Evolutionary conservation across 208 protist species (phyloP), one percentile per base, ranked within the genome.

Genomic region (Tritrichomonas foetus): DNA sequence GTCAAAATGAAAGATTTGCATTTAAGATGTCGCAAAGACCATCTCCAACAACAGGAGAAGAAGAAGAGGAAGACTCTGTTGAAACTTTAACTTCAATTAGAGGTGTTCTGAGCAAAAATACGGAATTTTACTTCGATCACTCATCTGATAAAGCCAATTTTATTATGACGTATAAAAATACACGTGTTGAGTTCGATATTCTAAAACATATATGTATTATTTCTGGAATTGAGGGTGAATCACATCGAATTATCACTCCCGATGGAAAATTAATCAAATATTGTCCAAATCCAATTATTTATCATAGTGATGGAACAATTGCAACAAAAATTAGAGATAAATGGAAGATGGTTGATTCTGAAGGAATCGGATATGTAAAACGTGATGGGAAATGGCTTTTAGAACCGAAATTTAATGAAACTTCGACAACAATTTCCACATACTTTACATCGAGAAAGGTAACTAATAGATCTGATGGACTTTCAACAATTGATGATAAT

Each of bases 401-500:
- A 39, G 47, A 89, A 39, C 8, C 0, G 0, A 33, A 44, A 89
- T 44, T 57, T 39, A n/a, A 89, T 39, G 20, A 20, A 16, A 89
- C 41, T 36, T 57, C 16, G 20, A 33, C 53, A 57, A 89, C 78
- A 39, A 61, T 57, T 61, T 27, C 33, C 9, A 89, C 78, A 39
- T n/a, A 89, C 22, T 89, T 89, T n/a, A 89, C 78, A 33, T 41
- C 44, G 30, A 44, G 78, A 20, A 44, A 89, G 57, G 78, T 89
- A 22, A 57, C 47, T 5, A 89, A 44, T 27, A 25, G 47, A 53
- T 89, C 78, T 0, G 47, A 89, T 57, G 78, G 78, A 39, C 13
- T 89, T 20, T 57, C 78, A 14, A 55, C 57, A 16, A 89, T 89
- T 39, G 41, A 36, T 27, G 78, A 89, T 39, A n/a, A 89, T 53